Conservation (phyloP, 805 yeast genomes). For the Candida chauliodis region DNA sequence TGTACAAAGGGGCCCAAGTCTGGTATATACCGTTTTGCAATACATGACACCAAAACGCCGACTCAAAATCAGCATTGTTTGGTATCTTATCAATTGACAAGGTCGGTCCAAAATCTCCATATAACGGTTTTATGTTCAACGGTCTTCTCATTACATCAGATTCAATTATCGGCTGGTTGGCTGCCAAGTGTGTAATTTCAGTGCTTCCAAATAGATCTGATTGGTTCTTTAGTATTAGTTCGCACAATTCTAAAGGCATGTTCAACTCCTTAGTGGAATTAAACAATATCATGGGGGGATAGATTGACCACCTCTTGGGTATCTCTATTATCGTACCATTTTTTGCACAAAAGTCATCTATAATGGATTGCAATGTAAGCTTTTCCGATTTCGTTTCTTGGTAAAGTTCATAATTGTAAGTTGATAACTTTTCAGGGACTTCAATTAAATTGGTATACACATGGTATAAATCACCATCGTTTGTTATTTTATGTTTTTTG, state of each 20-base stretch:
- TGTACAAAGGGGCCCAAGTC: conserved; percentile 78
- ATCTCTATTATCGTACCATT: conserved; percentile 10
- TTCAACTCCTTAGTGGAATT: conserved; percentile 24
- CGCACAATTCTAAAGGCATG: conserved; percentile 1
- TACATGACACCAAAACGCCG: conserved; percentile 68
- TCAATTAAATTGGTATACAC: conserved; percentile 14
- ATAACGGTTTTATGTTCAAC: conserved; percentile 51
- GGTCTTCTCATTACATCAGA: conserved; percentile 64
- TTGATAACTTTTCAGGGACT: conserved; percentile 7
- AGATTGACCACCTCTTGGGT: conserved; percentile 59
- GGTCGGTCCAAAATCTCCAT: conserved; percentile 63
- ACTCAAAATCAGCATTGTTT: conserved; percentile 36
- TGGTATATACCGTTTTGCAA: conserved; percentile 74
- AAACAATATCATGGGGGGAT: conserved; percentile 65
- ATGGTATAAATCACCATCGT: conserved; percentile 7
- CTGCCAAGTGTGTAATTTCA: conserved; percentile 57
- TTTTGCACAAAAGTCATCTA: not conserved
- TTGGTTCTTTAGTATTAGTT: conserved; percentile 10
- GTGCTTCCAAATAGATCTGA: conserved; percentile 12
- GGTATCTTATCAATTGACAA: conserved; percentile 35
- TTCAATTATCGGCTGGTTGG: conserved; percentile 62
- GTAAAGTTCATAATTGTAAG: conserved; percentile 3
- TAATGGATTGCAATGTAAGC: conserved; percentile 2
- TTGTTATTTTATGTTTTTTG: conserved; percentile 16
- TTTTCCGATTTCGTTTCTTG: not conserved